Evolutionary conservation across 352 stramenopile species (phyloP), one percentile per base, ranked within the genome.

Genomic region (Pythium angustatum): DNA sequence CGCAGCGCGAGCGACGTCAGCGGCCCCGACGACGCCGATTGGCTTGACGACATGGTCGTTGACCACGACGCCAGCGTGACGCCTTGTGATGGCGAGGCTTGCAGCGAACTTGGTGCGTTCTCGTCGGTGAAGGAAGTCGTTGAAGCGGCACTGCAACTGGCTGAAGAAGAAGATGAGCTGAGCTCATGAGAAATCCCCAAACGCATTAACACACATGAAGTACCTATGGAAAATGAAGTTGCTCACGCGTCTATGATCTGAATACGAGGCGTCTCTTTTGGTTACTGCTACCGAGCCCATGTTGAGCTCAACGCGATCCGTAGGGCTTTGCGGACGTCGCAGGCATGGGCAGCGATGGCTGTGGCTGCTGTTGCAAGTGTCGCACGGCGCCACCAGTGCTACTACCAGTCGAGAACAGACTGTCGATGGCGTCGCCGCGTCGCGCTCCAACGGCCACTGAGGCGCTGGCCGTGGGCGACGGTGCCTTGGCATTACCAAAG

Each of bases 101-200:
- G 40, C 33, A 54, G 27, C n/a, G 62, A 38, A 5, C 26, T 67
- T 1, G 58, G 64, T 2, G 38, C 52, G 19, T 72, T 66, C 26
- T 2, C 58, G 19, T 88, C 78, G 1, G 71, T 78, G 3, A 70
- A 75, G 28, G 72, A 73, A 26, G 71, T 88, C 52, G 76, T 90
- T n/a, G 75, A 87, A 43, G 76, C 76, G 27, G 79, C 79, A 41
- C 53, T 90, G 50, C 72, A 85, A 21, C 69, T 88, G 60, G 78
- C 71, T 1, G 76, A 86, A 28, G 79, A 88, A 73, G 81, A 87
- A 66, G 81, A 87, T n/a, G 75, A 88, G 31, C 44, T 75, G 26
- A 75, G 71, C 21, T 68, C 54, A 12, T 69, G 27, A 61, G 31
- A 41, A 45, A n/a, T n/a, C n/a, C n/a, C n/a, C n/a, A n/a, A 24